Evolutionary conservation across 192 early-diverging fungal genomes (phyloP).

Genomic region (Mortierella claussenii): DNA sequence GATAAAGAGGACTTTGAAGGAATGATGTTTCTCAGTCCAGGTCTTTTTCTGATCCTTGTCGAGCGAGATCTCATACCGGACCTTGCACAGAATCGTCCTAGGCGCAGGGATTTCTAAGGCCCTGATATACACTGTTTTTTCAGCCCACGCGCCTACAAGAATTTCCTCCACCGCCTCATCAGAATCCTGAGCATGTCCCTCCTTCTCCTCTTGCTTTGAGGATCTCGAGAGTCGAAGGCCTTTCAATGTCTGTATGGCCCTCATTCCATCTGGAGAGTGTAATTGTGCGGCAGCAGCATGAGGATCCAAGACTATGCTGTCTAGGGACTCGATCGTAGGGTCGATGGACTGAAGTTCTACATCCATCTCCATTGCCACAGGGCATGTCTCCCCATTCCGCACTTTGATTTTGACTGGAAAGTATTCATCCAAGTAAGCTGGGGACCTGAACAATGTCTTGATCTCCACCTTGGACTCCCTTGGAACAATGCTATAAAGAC

Average conservation of each 20-base stretch:
- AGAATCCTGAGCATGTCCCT: too few relatives aligned
- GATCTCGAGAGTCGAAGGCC: conserved; percentile 19
- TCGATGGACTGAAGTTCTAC: conserved; percentile 68
- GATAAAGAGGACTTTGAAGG: conserved; percentile 64
- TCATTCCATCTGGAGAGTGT: not conserved
- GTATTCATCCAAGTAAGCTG: conserved; percentile 75
- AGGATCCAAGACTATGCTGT: conserved; percentile 45
- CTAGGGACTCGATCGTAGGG: conserved; percentile 37
- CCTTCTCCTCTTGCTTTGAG: conserved; percentile 8
- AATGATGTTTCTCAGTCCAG: conserved; percentile 67
- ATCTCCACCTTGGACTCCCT: conserved; percentile 72
- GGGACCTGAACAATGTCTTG: conserved; percentile 60
- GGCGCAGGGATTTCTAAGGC: conserved; percentile 22
- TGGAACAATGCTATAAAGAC: conserved; percentile 58
- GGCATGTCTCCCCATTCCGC: conserved; percentile 68
- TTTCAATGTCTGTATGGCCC: conserved; percentile 6
- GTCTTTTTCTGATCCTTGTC: conserved; percentile 34
- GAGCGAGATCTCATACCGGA: conserved; percentile 53
- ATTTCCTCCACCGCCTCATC: not conserved
- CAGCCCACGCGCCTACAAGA: conserved; percentile 33
- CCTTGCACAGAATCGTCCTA: conserved; percentile 38
- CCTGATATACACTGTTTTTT: conserved; percentile 27
- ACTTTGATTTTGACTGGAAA: conserved; percentile 71
- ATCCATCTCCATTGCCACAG: conserved; percentile 67
- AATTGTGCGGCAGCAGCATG: conserved; percentile 22